Base-by-base conservation (phyloP, 106 monocot species). In the Dioscorea zingiberensis region DNA sequence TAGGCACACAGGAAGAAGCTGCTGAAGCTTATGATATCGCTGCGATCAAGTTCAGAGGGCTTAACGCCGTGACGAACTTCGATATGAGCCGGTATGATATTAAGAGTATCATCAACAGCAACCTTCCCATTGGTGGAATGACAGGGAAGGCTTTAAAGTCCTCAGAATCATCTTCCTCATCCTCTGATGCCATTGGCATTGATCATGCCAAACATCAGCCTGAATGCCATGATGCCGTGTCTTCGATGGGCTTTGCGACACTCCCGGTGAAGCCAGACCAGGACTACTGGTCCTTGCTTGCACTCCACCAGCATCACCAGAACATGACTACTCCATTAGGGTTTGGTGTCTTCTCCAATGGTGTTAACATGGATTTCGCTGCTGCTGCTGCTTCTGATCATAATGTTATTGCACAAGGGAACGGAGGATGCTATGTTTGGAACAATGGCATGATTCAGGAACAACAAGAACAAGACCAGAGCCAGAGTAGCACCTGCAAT, bases 1-100 rank as follows among this genome's bases (percentile, higher is more conserved):
- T n/a, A 94, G 91, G 91, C 51, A 95, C 95, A 7, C 87, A 95
- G 54, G 95, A 95, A 54, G 95, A 95, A 59, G 95, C 95, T 1
- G 95, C 95, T 5, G 95, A 95, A 61, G 95, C 95, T 1, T 95
- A 95, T 45, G 95, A 95, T 64, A 91, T 95, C 2, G 95, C 95
- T 0, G 95, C 95, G 11, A 95, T 95, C 63, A 95, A 95, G 65
- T 95, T 95, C 64, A 82, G 95, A 0, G 95, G 95, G 2, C 83
- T 85, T 7, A 95, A 91, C 53, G 95, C 95, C 0, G 95, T 95
- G 21, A 95, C 95, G 28, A 95, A 95, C 81, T 95, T 95, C 60
- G 91, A 91, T 68, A 95, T 95, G 79, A 91, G 91, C 76, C 85
- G 91, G 11, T 95, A 95, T 55, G 85, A 95, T 55, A 83, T 95